Base-by-base conservation (phyloP, 2,329 filamentous ascomycete species). In the Alternaria viburni region DNA sequence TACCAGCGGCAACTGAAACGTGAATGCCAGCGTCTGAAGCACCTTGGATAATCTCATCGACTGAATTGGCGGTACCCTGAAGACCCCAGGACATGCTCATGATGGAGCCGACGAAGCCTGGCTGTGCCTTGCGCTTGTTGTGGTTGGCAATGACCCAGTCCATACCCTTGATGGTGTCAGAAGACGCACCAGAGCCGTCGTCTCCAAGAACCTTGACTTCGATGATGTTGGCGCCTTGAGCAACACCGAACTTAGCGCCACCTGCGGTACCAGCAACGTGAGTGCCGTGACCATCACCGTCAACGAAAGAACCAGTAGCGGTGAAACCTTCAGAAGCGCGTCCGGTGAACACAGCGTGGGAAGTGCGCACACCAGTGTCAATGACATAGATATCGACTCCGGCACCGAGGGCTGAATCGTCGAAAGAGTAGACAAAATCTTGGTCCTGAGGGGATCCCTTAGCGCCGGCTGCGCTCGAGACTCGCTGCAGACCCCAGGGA, bases 121-220 rank as follows among this genome's bases (percentile, higher is more conserved):
- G 66, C 47, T 78, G 60, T 2, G 64, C 62, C 69, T 80, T 81
- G 69, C 82, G 80, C 57, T 77, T 70, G 43, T 83, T 77, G 74
- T 86, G 84, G 47, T 79, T 75, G 54, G 78, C 66, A 61, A 84
- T 75, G 21, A 84, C 81, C 70, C 75, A 83, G 64, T 83, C 76
- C 72, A 87, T 85, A 19, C 84, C 86, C 21, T 79, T 75, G 65
- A 88, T 81, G 64, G 85, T 84, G 68, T 81, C 80, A 19, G 79
- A 77, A 55, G 78, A 81, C 25, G 78, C 82, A 36, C 85, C 85
- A 49, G 79, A 79, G 49, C 83, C 83, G 12, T 82, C 73, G 32
- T 77, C 78, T 52, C 81, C 81, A 23, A 86, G 79, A 7, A 86
- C 84, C 74, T 86, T 86, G 63, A 88, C 83, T 50, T 84, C 84